Base-by-base conservation (phyloP, 371 early-diverging fungal genomes). In the Mortierella sp. region DNA sequence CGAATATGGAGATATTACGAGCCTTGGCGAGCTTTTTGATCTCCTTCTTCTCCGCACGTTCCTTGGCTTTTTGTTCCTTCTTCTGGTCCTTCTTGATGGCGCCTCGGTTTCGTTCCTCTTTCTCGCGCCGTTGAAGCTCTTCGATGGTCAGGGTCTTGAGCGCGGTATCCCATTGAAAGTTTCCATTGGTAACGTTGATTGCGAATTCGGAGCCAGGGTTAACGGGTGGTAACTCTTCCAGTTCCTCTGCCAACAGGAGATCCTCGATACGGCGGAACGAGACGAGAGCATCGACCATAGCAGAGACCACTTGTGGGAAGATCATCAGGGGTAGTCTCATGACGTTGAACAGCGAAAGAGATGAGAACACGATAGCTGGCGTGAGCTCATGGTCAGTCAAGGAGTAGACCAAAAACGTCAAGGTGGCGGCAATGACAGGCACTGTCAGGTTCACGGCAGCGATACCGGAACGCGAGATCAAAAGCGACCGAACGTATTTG, bases 261-360 rank as follows among this genome's bases (percentile, higher is more conserved):
- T 82, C 87, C 30, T 84, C 67, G 24, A 94, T 85, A 56, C 94
- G 84, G 16, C 59, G 64, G 13, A 90, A 14, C 1, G 91, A 90
- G 14, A 94, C 89, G 8, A 62, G 56, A 48, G 90, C 85, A 52
- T 93, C 93, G 48, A 86, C 88, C 66, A 83, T 72, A 16, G 78
- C 80, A 26, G 86, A 81, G 7, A 94, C 78, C 10, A 90, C 74
- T 34, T 82, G 80, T 2, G 94, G 94, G 34, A 93, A 69, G 72
- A 92, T 85, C 82, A 90, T 88, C 61, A 94, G 71, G 12, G 94
- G 93, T 59, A 90, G 83, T 1, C 86, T 74, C 52, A 81, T 67
- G 39, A 80, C 54, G 64, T 82, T 82, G 71, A 86, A 84, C 24
- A 82, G 55, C 1, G 86, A 70, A 14, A 86, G 58, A 1, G 84